These are phyloP conservation scores for Mycena kentingensis DNA, from an alignment of 768 basidiomycete genomes.

Conservation along the genomic window DNA sequence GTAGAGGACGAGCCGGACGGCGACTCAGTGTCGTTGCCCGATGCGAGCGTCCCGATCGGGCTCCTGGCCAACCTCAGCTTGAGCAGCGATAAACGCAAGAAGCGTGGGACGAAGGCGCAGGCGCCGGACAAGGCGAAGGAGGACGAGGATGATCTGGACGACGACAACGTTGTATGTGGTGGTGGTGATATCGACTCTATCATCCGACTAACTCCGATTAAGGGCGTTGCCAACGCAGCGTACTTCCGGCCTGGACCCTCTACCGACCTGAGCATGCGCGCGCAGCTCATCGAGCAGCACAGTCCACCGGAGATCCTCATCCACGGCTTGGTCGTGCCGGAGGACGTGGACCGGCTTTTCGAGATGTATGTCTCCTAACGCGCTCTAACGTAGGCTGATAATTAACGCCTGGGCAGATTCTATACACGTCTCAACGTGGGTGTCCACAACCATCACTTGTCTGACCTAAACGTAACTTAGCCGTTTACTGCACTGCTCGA, in stretches of 20 bases:
- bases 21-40: constrained; percentile 45
- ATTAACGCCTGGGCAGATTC: constrained; percentile 50
- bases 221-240: constrained; percentile 81
- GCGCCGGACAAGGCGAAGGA: constrained; percentile 42
- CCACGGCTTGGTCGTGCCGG: constrained; percentile 74
- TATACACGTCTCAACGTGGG: constrained; percentile 70
- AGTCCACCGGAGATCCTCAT: constrained; percentile 81
- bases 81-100: constrained; percentile 50
- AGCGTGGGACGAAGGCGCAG: constrained; percentile 36
- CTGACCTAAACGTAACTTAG: constrained; percentile 30
- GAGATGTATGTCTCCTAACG: constrained; percentile 74
- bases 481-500: constrained; percentile 78
- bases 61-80: constrained; percentile 73
- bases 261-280: constrained; percentile 68
- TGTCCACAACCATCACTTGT: not conserved
- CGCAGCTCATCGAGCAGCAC: constrained; percentile 73
- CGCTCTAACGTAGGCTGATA: constrained; percentile 6
- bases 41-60: constrained; percentile 73
- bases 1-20: constrained; percentile 33
- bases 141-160: constrained; percentile 41
- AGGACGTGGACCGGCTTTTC: constrained; percentile 83
- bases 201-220: constrained; percentile 2
- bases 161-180: constrained; percentile 65
- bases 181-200: constrained; percentile 16
- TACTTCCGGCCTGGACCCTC: constrained; percentile 84